Percentiles rank a stretch among this genome's conserved stretches.
These are phyloP conservation scores for Aspergillus fumigatus DNA, from an alignment of 2,329 filamentous ascomycete species.

Conservation along the genomic window DNA sequence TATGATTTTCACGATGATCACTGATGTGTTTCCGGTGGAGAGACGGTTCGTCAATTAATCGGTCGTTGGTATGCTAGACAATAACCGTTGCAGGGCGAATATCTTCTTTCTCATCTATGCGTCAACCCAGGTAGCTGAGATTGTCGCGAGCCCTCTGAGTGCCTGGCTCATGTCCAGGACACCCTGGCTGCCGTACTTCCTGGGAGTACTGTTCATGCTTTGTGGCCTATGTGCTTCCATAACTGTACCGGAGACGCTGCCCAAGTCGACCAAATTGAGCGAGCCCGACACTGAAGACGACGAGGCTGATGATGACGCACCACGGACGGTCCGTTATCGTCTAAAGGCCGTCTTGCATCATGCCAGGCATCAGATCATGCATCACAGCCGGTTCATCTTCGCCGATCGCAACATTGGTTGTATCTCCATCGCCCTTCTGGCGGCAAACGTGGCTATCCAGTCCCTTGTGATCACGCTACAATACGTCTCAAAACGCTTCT, in stretches of 20 bases:
- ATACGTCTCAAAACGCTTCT: slow-evolving; percentile 11
- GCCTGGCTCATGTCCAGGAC: slow-evolving; percentile 9
- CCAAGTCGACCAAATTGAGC: neutral
- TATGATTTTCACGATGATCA: slow-evolving; percentile 6
- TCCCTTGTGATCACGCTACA: slow-evolving; percentile 8
- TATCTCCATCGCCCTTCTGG: slow-evolving; percentile 7
- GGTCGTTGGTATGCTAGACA: neutral
- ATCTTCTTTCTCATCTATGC: slow-evolving; percentile 7
- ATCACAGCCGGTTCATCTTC: slow-evolving; percentile 3
- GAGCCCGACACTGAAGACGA: neutral
- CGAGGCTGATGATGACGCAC: neutral
- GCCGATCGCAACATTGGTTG: neutral
- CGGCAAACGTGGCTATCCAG: slow-evolving; percentile 4
- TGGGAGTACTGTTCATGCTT: slow-evolving; percentile 3
- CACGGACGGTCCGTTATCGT: neutral
- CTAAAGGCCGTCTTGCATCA: neutral
- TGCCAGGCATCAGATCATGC: neutral
- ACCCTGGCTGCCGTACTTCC: slow-evolving; percentile 8
- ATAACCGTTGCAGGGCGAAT: slow-evolving; percentile 1
- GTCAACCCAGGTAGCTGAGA: slow-evolving; percentile 3
- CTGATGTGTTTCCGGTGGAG: slow-evolving; percentile 11
- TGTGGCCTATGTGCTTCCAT: slow-evolving; percentile 1
- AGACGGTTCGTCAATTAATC: neutral
- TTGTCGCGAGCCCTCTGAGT: slow-evolving; percentile 8
- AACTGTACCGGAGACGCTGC: slow-evolving; percentile 8